Base-by-base conservation (phyloP, 352 stramenopile species). In the Phytopythium mirpurense region DNA sequence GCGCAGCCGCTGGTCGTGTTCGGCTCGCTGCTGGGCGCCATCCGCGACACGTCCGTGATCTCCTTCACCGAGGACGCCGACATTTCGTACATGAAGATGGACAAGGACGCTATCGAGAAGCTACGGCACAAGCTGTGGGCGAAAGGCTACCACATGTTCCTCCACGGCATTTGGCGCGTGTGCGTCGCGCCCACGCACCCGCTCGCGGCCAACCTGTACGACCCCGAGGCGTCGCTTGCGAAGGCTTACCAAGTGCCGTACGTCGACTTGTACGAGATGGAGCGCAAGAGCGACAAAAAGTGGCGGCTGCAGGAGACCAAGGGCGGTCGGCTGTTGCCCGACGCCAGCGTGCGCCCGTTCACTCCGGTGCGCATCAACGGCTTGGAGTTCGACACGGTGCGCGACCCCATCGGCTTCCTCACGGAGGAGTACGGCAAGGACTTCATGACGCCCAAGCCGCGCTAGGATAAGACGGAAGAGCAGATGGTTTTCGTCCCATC, bases 81-180 rank as follows among this genome's bases (percentile, higher is more conserved):
- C 51, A 59, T 83, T 19, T 70, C 62, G 0, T 80, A 73, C 56
- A 60, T 63, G 24, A 53, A 59, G 41, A 34, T 44, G 1, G 37
- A 37, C 19, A 61, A 51, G 44, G 35, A 56, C 18, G 16, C 53
- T 2, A 38, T 69, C 21, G 31, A 49, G 1, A 38, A 51, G 18
- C 48, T 78, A 37, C 54, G 49, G 44, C 29, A 46, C 38, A 40
- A 24, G 51, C 68, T 61, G 10, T 60, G 49, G 53, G 31, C 21
- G 14, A 79, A 78, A 46, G 72, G 75, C 12, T 86, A 83, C 51
- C 72, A 83, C 41, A 58, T 86, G 26, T 83, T 77, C 56, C 51
- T 58, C 40, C 15, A 58, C 42, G 52, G 49, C 24, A 74, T 80
- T 46, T 74, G 60, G 64, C 56, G 70, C 6, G 67, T 80, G 8